Conservation (phyloP, 768 basidiomycete genomes). For the Rhodotorula toruloides region DNA sequence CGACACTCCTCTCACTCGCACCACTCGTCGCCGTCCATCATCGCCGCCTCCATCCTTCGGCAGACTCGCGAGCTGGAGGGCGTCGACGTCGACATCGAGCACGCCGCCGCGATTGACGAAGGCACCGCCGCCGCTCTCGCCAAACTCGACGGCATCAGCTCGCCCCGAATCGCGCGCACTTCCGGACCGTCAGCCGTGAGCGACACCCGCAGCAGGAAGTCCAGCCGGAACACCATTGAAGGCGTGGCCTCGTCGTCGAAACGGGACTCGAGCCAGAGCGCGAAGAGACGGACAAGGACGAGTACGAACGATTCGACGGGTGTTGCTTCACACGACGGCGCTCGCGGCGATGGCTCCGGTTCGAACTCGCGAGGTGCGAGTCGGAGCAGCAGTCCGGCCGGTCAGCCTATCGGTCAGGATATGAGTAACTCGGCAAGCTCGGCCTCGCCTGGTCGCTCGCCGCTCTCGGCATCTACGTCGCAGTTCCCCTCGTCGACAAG, state of each 20-base stretch:
- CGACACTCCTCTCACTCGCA: slow-evolving; percentile 33
- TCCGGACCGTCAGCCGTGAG: not conserved
- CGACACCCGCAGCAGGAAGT: slow-evolving; percentile 3
- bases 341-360: not conserved
- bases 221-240: slow-evolving; percentile 21
- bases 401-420: not conserved
- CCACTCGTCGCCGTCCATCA: slow-evolving; percentile 34
- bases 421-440: not conserved
- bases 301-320: slow-evolving; percentile 14
- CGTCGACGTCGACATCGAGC: slow-evolving; percentile 31
- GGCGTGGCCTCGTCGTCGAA: not conserved
- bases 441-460: not conserved
- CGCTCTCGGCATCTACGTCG: slow-evolving; percentile 9
- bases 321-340: not conserved
- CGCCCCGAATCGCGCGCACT: slow-evolving; percentile 33
- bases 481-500: not conserved
- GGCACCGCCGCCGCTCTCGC: slow-evolving; percentile 78
- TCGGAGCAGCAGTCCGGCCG: not conserved
- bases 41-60: slow-evolving; percentile 35
- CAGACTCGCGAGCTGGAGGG: slow-evolving; percentile 33
- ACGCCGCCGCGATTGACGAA: slow-evolving; percentile 24
- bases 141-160: slow-evolving; percentile 74
- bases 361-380: not conserved
- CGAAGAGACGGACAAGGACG: slow-evolving; percentile 24
- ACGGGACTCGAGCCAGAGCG: slow-evolving; percentile 17